These are phyloP conservation scores for Dichomitus squalens DNA, from an alignment of 1,284 basidiomycete genomes.

Conservation along the genomic window DNA sequence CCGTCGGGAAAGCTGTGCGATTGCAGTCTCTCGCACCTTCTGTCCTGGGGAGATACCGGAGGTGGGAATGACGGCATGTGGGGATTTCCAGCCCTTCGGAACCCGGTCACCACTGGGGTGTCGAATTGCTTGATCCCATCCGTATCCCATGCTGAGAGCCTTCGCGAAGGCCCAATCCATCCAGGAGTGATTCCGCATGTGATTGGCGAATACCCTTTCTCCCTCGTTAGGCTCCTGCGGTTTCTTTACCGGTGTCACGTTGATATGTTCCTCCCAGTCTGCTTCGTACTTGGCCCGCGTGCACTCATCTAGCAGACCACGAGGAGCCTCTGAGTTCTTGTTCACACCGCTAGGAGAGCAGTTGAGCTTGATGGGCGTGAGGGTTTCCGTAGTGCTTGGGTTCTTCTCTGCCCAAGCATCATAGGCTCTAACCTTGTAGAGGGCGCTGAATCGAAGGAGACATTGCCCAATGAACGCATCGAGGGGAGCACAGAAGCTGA, in stretches of 20 bases:
- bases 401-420: not conserved
- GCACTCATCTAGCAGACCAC: no score
- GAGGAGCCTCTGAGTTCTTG: no score
- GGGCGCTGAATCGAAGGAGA: not conserved
- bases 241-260: no score
- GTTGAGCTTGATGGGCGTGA: not conserved
- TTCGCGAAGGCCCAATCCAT: not conserved
- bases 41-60: not conserved
- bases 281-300: no score
- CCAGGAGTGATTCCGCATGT: not conserved
- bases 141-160: not conserved
- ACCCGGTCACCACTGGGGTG: not conserved
- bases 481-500: not conserved
- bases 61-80: not conserved
- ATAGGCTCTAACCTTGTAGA: not conserved
- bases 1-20: not conserved
- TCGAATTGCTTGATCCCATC: not conserved
- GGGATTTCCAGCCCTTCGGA: not conserved
- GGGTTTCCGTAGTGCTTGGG: not conserved
- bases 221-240: not conserved
- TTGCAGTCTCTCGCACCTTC: not conserved
- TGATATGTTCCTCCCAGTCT: no score
- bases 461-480: not conserved
- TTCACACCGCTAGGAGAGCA: no score
- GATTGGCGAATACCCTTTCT: not conserved